A percentile compares a stretch with the other conserved stretches of the same genome.
Conservation (phyloP, 805 yeast genomes). For the Kodamaea lidongshanica region DNA sequence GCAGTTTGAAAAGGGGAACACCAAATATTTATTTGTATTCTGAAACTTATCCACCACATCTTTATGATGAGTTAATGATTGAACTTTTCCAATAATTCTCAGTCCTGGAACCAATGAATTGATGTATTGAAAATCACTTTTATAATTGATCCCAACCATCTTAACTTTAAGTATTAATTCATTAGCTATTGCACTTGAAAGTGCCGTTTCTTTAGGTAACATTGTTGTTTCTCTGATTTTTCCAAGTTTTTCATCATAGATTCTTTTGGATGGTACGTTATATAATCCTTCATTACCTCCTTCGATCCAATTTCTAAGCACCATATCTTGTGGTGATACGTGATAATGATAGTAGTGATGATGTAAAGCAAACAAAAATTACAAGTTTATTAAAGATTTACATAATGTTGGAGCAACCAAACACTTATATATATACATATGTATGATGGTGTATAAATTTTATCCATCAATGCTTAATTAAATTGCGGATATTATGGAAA, state of each 20-base stretch:
- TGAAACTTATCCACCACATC: conserved; percentile 3
- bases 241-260: conserved; percentile 16
- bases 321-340: no score
- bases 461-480: no score
- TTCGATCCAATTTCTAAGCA: no score
- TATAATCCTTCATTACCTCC: conserved; percentile 1
- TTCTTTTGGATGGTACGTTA: conserved; percentile 21
- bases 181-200: conserved; percentile 7
- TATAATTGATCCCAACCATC: conserved; percentile 23
- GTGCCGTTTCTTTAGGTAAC: conserved; percentile 20
- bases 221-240: conserved; percentile 21
- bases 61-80: conserved; percentile 6
- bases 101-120: conserved; percentile 27
- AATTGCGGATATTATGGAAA: no score
- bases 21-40: conserved; percentile 17
- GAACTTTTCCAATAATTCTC: conserved; percentile 27
- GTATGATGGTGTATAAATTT: no score
- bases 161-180: conserved; percentile 23
- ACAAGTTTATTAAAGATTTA: no score
- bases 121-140: conserved; percentile 20
- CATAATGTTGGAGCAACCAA: no score
- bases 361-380: no score
- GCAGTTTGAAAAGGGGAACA: conserved; percentile 29
- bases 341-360: no score
- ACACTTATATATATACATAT: no score